A percentile compares a stretch with the other conserved stretches of the same genome.
Evolutionary conservation across 225 moss, liverwort and hornwort species (phyloP).

Genomic region (Climacium dendroides): DNA sequence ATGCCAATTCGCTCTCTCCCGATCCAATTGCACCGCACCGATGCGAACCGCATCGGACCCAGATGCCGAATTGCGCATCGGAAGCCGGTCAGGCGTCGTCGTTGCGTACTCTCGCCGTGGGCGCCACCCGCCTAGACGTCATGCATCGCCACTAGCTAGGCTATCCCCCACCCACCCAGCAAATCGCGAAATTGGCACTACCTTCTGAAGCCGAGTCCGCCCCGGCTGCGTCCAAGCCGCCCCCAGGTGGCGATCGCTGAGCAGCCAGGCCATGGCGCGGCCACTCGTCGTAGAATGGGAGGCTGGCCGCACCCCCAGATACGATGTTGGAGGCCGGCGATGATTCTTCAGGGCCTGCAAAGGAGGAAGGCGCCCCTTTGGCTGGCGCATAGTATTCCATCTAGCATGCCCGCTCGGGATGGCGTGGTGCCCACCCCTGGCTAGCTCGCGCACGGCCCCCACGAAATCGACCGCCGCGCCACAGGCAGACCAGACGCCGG

Average conservation of each 20-base stretch:
- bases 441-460: neutral
- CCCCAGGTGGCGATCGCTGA: conserved; percentile 46
- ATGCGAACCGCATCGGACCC: conserved; percentile 13
- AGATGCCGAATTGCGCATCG: conserved; percentile 17
- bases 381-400: conserved; percentile 99
- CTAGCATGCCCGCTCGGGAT: conserved; percentile 90
- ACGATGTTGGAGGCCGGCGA: conserved; percentile 57
- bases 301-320: conserved; percentile 41
- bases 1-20: conserved; percentile 11
- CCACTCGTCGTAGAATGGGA: conserved; percentile 70
- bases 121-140: neutral
- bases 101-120: neutral
- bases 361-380: conserved; percentile 98
- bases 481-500: neutral
- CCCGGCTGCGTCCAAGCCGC: conserved; percentile 23
- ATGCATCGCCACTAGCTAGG: conserved; percentile 2
- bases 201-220: conserved; percentile 25
- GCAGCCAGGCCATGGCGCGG: conserved; percentile 23
- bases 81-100: neutral
- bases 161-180: neutral
- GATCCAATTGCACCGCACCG: conserved; percentile 19
- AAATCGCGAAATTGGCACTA: conserved; percentile 25
- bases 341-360: conserved; percentile 64
- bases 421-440: conserved; percentile 31
- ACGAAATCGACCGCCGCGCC: conserved; percentile 1